Evolutionary conservation across 2,329 filamentous ascomycete species (phyloP).

Genomic region (Aspergillus amoenus): DNA sequence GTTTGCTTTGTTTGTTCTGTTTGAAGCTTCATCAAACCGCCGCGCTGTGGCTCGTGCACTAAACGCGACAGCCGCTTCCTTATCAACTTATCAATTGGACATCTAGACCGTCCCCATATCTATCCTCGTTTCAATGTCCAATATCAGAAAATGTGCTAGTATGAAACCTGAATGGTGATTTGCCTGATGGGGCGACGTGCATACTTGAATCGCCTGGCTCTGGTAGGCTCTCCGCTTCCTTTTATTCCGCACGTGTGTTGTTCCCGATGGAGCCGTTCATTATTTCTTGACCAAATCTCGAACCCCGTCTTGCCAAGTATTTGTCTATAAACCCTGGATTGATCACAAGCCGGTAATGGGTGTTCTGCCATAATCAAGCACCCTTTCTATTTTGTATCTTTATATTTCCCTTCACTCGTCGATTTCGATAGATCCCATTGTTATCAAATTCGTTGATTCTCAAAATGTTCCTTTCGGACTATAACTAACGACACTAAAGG

Average conservation of each 20-base stretch:
- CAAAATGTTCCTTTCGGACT: not conserved
- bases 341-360: not conserved
- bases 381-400: not conserved
- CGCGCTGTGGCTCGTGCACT: constrained; percentile 25
- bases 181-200: constrained; percentile 45
- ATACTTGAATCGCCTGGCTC: constrained; percentile 45
- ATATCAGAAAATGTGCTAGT: not conserved
- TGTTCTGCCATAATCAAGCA: not conserved
- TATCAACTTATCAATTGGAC: constrained; percentile 5
- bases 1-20: constrained; percentile 29
- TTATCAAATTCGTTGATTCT: not conserved
- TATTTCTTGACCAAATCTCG: not conserved
- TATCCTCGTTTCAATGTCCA: not conserved
- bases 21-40: constrained; percentile 20
- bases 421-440: not conserved
- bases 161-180: constrained; percentile 1
- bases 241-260: not conserved
- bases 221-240: constrained; percentile 38
- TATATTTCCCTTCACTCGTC: not conserved
- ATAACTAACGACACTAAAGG: constrained; percentile 33
- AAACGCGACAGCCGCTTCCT: constrained; percentile 19
- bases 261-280: not conserved
- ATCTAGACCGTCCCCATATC: not conserved
- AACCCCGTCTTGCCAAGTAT: not conserved
- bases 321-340: not conserved